Base-by-base conservation (phyloP, 257 asterid genomes). In the Buddleja alternifolia region DNA sequence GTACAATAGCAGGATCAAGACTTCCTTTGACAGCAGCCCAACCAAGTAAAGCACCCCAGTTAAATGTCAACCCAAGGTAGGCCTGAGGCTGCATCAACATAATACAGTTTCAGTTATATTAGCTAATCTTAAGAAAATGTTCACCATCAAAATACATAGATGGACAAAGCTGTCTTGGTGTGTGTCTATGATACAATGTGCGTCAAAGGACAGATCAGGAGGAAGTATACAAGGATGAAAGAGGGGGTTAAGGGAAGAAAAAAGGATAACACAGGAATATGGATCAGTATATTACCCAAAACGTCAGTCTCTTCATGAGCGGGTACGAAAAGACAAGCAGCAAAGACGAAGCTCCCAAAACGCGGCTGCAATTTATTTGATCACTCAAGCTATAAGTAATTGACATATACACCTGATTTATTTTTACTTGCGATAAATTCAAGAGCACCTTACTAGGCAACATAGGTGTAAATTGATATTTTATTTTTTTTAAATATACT, bases 21-120 rank as follows among this genome's bases (percentile, higher is more conserved):
- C 82, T 86, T 81, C 95, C 95, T 77, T 72, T 81, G 54, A 88
- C 75, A 50, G 97, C 98, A 75, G 92, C 95, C 98, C 98, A 93
- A 55, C 97, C 95, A 53, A 88, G 88, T 69, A 93, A 78, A 62
- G 90, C 90, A 66, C 97, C 96, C 95, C 92, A 88, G 46, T 84
- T 93, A 68, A 86, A 86, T 60, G 93, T 88, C 77, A 93, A 67
- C 17, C 98, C 97, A 21, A 93, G 95, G 76, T 71, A 91, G 60
- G 98, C 98, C 82, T 93, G 98, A 54, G 98, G 97, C 98, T 93
- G 95, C 84, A 83, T 52, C 58, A 62, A 67, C 56, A 70, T 39
- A 59, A 29, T 23, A 55, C 10, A 78, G 51, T 21, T 55, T 48
- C 62, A 63, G 60, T 63, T 66, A 39, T 52, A 51, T 73, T 64